Conservation (phyloP, 306 rosid genomes). For the Psophocarpus tetragonolobus region DNA sequence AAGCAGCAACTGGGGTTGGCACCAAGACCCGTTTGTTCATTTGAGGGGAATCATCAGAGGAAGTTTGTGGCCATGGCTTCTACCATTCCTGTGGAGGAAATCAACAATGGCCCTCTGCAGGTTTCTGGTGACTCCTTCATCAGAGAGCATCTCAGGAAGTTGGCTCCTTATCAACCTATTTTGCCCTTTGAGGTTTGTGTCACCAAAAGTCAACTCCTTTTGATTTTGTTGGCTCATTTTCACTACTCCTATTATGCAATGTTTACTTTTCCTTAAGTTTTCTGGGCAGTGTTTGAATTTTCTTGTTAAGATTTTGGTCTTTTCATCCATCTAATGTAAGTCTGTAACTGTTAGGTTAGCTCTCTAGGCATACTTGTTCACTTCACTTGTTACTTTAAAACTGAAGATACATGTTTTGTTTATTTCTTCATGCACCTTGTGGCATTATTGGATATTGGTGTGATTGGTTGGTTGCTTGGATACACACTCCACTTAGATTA, state of each 20-base stretch:
- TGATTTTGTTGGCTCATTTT: not conserved
- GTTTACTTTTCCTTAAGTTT: not conserved
- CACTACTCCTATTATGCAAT: not conserved
- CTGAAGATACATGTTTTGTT: not conserved
- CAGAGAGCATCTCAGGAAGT: slow-evolving; percentile 73
- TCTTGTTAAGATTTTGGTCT: not conserved
- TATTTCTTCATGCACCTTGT: not conserved
- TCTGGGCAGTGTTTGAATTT: not conserved
- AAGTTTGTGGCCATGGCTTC: slow-evolving; percentile 64
- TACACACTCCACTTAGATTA: not conserved
- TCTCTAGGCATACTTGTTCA: not conserved
- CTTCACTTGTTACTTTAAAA: not conserved
- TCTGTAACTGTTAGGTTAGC: not conserved
- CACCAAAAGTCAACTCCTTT: not conserved
- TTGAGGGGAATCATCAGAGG: slow-evolving; percentile 41
- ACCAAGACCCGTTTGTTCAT: slow-evolving; percentile 40
- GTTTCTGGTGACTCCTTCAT: slow-evolving; percentile 82
- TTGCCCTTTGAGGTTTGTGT: slow-evolving; percentile 83
- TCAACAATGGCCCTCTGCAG: slow-evolving; percentile 38
- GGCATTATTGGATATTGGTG: not conserved
- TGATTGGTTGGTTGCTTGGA: slow-evolving; percentile 8
- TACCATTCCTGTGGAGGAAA: slow-evolving; percentile 52
- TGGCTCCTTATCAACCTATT: slow-evolving; percentile 93
- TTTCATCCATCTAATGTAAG: not conserved
- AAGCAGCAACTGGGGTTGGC: slow-evolving; percentile 28